These are phyloP conservation scores for Pseudonitzschia pungens DNA, from an alignment of 108 stramenopile genomes.

Conservation along the genomic window DNA sequence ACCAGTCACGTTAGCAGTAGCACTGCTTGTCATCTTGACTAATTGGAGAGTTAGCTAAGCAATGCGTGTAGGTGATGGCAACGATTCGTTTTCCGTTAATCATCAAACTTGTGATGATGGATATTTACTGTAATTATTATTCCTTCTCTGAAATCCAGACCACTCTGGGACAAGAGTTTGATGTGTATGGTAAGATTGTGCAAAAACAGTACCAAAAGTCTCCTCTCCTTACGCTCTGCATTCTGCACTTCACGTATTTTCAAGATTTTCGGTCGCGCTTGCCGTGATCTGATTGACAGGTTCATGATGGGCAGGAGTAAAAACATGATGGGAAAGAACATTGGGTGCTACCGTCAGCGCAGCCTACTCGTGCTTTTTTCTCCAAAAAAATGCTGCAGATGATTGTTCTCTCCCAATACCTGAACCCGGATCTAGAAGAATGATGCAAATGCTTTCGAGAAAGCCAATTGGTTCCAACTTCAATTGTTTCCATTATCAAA, in stretches of 20 bases:
- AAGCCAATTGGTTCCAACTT: background rate
- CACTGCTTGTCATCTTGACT: constrained; percentile 1
- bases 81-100: background rate
- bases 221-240: background rate
- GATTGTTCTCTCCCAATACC: background rate
- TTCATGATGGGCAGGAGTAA: background rate
- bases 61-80: background rate
- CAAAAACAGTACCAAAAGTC: background rate
- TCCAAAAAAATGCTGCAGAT: constrained; percentile 7
- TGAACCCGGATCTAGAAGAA: background rate
- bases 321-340: constrained; percentile 13
- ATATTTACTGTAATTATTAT: background rate
- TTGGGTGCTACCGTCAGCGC: constrained; percentile 3
- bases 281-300: background rate
- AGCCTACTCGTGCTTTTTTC: background rate
- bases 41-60: background rate
- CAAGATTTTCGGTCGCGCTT: constrained; percentile 2
- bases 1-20: background rate
- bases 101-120: no score
- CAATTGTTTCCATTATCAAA: background rate
- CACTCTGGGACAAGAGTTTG: background rate
- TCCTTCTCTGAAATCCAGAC: background rate
- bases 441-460: constrained; percentile 1
- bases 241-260: constrained; percentile 1
- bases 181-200: background rate